Base-by-base conservation (phyloP, 139 green algal species). In the Chlamydomonas schloesseri region DNA sequence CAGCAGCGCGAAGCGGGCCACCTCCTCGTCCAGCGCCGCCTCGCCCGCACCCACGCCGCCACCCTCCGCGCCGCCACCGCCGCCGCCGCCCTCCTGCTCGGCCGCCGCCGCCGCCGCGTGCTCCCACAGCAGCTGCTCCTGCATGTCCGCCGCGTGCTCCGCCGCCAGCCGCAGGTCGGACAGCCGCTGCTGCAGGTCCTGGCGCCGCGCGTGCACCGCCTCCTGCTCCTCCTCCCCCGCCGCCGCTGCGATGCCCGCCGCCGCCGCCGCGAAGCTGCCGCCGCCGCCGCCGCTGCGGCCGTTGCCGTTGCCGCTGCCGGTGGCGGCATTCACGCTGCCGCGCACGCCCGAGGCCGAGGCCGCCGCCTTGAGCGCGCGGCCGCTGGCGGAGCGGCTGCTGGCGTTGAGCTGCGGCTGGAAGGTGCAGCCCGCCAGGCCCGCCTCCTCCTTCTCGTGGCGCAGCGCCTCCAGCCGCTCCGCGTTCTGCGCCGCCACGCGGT, bases 401-500 rank as follows among this genome's bases (percentile, higher is more conserved):
- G 50, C 17, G 82, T 93, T 94, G 69, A 97, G 93, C 57, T 86
- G 71, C 11, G 95, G 95, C 37, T 79, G 71, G 78, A 97, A 97
- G 71, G 93, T 96, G 89, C 91, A 96, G 55, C 90, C 90, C 50
- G 29, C 47, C 67, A 90, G 47, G 34, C 78, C 82, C n/a, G 77
- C 81, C 34, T 90, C 91, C 77, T 92, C 91, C 53, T 92, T 90
- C 50, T 92, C 86, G 17, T 79, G 75, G 1, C 91, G 80, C 85
- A 91, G 78, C 73, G 84, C 79, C 82, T 92, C 88, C 60, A 91
- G 89, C 33, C 88, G 87, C 72, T 89, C 85, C 64, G 84, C 71
- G 70, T 74, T 88, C 71, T 87, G 57, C 36, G 50, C 72, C 1
- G 83, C 83, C 47, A 75, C 74, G 28, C 85, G 72, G 79, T 92